Conservation (phyloP, 202 grass and related monocot species). For the Setaria viridis region DNA sequence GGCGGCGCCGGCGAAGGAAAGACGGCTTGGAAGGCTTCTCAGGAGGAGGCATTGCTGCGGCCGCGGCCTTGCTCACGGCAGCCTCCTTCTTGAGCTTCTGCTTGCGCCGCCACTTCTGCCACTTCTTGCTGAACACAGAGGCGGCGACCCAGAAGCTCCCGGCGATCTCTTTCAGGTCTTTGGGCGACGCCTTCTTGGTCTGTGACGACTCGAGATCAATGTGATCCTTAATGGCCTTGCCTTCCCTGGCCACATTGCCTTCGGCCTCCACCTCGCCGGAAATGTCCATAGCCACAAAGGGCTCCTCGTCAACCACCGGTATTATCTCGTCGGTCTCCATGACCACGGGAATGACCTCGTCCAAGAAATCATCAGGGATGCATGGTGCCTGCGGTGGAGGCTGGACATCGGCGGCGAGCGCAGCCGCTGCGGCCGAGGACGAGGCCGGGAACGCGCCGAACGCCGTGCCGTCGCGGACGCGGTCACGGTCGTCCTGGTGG, state of each 20-base stretch:
- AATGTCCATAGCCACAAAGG: constrained; percentile 55
- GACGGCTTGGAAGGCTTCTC: constrained; percentile 62
- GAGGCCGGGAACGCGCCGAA: constrained; percentile 68
- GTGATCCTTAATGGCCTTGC: constrained; percentile 81
- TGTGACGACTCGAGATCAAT: constrained; percentile 74
- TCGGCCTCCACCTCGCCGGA: constrained; percentile 76
- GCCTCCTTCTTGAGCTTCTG: constrained; percentile 98
- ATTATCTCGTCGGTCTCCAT: constrained; percentile 74
- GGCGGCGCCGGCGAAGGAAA: constrained; percentile 53
- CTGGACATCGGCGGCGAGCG: constrained; percentile 46
- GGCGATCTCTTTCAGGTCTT: constrained; percentile 97
- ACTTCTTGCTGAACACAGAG: constrained; percentile 98
- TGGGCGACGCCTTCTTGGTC: constrained; percentile 64
- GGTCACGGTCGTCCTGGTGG: constrained; percentile 84
- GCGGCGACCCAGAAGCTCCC: constrained; percentile 95
- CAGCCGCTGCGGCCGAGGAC: constrained; percentile 59
- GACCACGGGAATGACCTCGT: constrained; percentile 63
- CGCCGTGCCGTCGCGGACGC: constrained; percentile 60
- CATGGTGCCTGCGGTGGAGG: constrained; percentile 29
- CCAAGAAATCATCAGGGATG: constrained; percentile 53
- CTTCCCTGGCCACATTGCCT: constrained; percentile 27
- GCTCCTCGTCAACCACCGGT: constrained; percentile 56
- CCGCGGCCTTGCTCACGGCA: constrained; percentile 59
- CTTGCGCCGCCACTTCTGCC: constrained; percentile 97
- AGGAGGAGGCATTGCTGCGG: constrained; percentile 52